Percentiles rank a stretch among this genome's conserved stretches.
Conservation (phyloP, 106 monocot genomes). For the Gastrodia elata region DNA sequence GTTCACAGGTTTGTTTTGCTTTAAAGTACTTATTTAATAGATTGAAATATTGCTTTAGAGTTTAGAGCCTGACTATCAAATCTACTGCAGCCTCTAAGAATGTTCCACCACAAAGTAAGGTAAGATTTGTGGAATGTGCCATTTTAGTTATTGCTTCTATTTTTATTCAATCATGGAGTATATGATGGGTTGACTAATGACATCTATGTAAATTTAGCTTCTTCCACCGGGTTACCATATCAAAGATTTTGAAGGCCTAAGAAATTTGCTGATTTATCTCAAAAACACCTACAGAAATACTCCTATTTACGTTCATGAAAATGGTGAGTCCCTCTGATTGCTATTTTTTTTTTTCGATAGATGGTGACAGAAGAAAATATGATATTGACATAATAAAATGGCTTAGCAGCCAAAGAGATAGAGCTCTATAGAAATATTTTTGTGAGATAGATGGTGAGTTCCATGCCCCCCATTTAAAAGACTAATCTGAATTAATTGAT, state of each 20-base stretch:
- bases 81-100: constrained; percentile 2
- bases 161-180: neutral
- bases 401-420: neutral
- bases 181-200: neutral
- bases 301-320: constrained; percentile 15
- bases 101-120: neutral
- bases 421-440: neutral
- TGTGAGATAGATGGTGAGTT: too few species aligned
- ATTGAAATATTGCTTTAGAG: neutral
- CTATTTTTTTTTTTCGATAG: too few species aligned
- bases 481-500: neutral
- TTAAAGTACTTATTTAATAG: neutral
- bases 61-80: too few species aligned
- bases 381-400: too few species aligned
- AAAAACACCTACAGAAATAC: constrained; percentile 13
- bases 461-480: too few species aligned
- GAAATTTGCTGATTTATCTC: constrained; percentile 1
- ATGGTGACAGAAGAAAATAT: too few species aligned
- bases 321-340: constrained; percentile 10
- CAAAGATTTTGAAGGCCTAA: neutral
- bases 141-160: neutral
- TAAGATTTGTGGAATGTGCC: neutral
- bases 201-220: neutral
- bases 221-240: neutral
- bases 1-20: constrained; percentile 3